Percentiles rank a stretch among this genome's conserved stretches.
phyloP scores from a whole-genome alignment of 2,329 filamentous ascomycete species.

The Calonectria hongkongensis region DNA sequence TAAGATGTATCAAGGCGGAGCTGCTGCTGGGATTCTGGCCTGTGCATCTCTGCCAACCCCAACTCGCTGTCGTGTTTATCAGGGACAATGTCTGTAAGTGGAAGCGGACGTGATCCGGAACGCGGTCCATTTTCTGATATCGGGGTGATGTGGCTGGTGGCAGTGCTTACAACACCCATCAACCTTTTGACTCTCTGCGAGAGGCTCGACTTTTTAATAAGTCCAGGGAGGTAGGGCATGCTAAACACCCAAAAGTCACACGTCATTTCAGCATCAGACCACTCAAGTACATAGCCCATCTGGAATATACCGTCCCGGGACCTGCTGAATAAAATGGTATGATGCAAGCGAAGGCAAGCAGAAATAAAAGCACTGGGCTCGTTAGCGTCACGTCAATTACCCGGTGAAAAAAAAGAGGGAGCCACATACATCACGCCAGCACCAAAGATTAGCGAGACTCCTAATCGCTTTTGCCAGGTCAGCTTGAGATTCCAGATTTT shows the following conservation, averaged over 20 bases:
- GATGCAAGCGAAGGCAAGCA: neutral
- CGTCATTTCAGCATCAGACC: neutral
- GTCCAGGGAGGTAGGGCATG: neutral
- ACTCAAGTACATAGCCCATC: neutral
- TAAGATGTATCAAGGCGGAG: no score
- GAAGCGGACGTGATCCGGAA: no score
- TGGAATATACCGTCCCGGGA: neutral
- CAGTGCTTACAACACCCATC: no score
- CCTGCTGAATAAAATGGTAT: neutral
- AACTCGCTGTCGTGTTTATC: no score
- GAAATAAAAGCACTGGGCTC: neutral
- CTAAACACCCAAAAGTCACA: neutral
- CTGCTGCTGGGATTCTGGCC: no score
- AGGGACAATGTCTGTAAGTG: no score
- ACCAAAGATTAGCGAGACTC: neutral
- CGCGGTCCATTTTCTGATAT: no score
- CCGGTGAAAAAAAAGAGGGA: no score
- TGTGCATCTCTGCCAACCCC: no score
- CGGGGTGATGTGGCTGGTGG: no score
- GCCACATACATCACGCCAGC: neutral
- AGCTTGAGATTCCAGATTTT: neutral
- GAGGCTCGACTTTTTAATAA: neutral
- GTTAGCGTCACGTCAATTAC: neutral
- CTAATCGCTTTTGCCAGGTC: neutral
- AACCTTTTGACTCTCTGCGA: neutral